These are phyloP conservation scores for Termitomyces sp. DNA, from an alignment of 768 basidiomycete genomes.

Conservation along the genomic window DNA sequence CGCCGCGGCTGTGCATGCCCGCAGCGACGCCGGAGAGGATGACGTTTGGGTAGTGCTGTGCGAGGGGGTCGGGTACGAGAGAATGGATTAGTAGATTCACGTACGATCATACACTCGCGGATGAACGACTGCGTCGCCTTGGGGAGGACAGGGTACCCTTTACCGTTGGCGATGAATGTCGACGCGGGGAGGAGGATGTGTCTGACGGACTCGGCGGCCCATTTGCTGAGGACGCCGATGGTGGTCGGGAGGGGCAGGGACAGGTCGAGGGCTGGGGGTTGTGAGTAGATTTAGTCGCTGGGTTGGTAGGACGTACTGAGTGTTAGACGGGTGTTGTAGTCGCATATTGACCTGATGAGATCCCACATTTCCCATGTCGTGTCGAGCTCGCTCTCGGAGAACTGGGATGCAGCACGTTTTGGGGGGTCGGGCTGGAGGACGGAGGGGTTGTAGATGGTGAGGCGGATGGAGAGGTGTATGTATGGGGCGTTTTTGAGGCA, in stretches of 20 bases:
- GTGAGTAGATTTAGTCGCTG: no score
- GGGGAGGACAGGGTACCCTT: constrained; percentile 94
- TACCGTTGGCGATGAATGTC: constrained; percentile 90
- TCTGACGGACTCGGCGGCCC: constrained; percentile 91
- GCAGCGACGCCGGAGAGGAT: constrained; percentile 69
- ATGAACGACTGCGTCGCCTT: constrained; percentile 92
- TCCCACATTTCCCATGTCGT: constrained; percentile 99
- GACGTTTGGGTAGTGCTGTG: constrained; percentile 81
- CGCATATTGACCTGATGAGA: constrained; percentile 83
- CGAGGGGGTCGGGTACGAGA: constrained; percentile 2
- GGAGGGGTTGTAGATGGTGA: constrained; percentile 77
- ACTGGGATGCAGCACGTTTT: no score
- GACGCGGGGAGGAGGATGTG: constrained; percentile 85
- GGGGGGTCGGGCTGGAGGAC: constrained; percentile 40
- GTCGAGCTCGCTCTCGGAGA: constrained; percentile 56
- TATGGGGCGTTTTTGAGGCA: constrained; percentile 66
- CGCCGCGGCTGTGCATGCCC: constrained; percentile 71
- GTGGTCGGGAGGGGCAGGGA: constrained; percentile 82
- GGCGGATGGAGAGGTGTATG: constrained; percentile 75
- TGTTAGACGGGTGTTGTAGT: constrained; percentile 69
- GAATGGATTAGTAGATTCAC: constrained; percentile 14
- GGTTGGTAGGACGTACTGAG: constrained; percentile 65
- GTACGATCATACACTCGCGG: constrained; percentile 81
- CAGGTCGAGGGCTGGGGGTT: constrained; percentile 76
- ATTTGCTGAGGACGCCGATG: constrained; percentile 71